phyloP scores from a whole-genome alignment of 2,329 filamentous ascomycete genomes.

The Fusarium temperatum region DNA sequence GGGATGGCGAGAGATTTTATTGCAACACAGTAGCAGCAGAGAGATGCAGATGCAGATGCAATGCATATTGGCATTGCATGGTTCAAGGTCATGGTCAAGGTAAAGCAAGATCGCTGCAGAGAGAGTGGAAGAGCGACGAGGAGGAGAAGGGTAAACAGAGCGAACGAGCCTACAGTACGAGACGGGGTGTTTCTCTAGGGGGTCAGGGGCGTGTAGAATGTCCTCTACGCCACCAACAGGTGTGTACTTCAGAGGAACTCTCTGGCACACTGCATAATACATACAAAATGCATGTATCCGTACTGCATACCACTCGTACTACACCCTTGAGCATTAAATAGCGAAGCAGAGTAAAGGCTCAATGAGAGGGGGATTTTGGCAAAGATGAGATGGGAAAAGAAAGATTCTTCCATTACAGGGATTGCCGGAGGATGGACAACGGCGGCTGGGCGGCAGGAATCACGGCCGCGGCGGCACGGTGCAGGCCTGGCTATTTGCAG shows the following conservation, averaged over 20 bases:
- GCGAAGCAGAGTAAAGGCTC: neutral
- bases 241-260: slow-evolving; percentile 15
- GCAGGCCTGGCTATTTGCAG: slow-evolving; percentile 1
- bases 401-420: slow-evolving; percentile 13
- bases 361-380: neutral
- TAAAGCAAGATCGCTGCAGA: neutral
- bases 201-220: slow-evolving; percentile 7
- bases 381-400: neutral
- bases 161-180: neutral
- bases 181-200: slow-evolving; percentile 11
- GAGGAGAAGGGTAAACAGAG: slow-evolving; percentile 14
- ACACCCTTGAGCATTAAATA: slow-evolving; percentile 17
- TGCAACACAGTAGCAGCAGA: slow-evolving; percentile 15
- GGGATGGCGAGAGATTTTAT: slow-evolving; percentile 36
- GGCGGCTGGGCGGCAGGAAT: slow-evolving; percentile 34
- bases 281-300: neutral
- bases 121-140: neutral
- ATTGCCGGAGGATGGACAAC: neutral
- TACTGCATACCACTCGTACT: slow-evolving; percentile 3
- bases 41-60: slow-evolving; percentile 15
- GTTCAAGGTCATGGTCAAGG: slow-evolving; percentile 24
- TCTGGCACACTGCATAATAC: slow-evolving; percentile 18
- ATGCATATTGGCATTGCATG: slow-evolving; percentile 20
- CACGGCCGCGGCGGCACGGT: slow-evolving; percentile 29
- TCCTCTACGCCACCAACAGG: neutral